A percentile compares a stretch with the other conserved stretches of the same genome.
These are phyloP conservation scores for Monilinia fructigena DNA, from an alignment of 2,329 filamentous ascomycete species.

Conservation along the genomic window DNA sequence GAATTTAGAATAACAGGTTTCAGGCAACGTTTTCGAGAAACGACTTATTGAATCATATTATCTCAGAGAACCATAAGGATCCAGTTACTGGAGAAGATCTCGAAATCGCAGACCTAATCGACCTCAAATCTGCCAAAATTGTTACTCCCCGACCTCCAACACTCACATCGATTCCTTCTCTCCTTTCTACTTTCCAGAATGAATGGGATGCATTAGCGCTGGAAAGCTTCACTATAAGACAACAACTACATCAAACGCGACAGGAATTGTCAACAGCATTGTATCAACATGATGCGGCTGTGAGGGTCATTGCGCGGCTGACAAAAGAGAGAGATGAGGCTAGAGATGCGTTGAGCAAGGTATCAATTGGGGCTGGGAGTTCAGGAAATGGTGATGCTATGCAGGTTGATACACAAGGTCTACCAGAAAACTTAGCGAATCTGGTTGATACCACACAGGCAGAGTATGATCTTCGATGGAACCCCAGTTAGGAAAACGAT, in stretches of 20 bases:
- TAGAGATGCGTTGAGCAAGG: constrained; percentile 79
- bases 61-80: constrained; percentile 89
- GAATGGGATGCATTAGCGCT: constrained; percentile 95
- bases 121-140: constrained; percentile 78
- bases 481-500: not conserved
- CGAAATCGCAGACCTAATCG: constrained; percentile 78
- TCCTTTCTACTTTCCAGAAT: constrained; percentile 93
- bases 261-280: constrained; percentile 92
- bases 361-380: constrained; percentile 65
- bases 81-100: constrained; percentile 86
- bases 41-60: constrained; percentile 90
- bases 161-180: constrained; percentile 91
- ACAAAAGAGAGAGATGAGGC: constrained; percentile 93
- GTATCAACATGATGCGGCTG: constrained; percentile 97
- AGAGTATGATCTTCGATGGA: constrained; percentile 56
- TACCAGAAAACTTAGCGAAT: constrained; percentile 69
- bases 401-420: constrained; percentile 80
- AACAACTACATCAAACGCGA: constrained; percentile 83
- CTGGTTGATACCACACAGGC: constrained; percentile 79
- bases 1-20: constrained; percentile 28
- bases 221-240: constrained; percentile 86
- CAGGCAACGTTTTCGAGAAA: constrained; percentile 90
- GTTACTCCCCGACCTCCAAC: constrained; percentile 89
- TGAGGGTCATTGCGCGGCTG: constrained; percentile 87
- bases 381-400: constrained; percentile 74